A percentile compares a stretch with the other conserved stretches of the same genome.
Conservation (phyloP, 2,329 filamentous ascomycete genomes). For the Trichoderma guizhouense region DNA sequence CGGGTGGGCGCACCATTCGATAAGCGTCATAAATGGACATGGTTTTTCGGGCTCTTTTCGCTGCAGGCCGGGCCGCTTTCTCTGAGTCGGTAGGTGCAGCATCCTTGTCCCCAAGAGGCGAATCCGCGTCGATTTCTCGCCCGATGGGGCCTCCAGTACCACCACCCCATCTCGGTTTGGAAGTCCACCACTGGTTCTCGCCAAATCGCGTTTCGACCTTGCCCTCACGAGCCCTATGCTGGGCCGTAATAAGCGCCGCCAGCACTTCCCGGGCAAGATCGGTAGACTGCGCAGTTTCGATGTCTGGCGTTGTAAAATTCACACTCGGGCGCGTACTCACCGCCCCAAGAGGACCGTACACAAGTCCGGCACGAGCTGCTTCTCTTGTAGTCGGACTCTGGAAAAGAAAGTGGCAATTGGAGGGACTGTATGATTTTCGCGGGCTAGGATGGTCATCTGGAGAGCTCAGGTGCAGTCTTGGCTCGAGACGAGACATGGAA, state of each 20-base stretch:
- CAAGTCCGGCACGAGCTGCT: constrained; percentile 54
- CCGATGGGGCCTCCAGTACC: constrained; percentile 61
- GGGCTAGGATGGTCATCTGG: constrained; percentile 29
- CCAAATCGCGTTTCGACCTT: constrained; percentile 55
- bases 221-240: constrained; percentile 59
- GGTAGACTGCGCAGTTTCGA: constrained; percentile 55
- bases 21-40: constrained; percentile 61
- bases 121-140: constrained; percentile 53
- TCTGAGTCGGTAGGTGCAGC: constrained; percentile 29
- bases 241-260: constrained; percentile 59
- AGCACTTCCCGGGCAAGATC: constrained; percentile 61
- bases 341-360: constrained; percentile 61
- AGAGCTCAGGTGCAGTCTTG: constrained; percentile 54
- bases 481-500: constrained; percentile 53
- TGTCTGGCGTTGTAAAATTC: constrained; percentile 43
- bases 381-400: constrained; percentile 59
- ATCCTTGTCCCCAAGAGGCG: constrained; percentile 45
- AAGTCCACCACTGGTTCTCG: constrained; percentile 60
- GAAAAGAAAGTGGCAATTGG: constrained; percentile 57
- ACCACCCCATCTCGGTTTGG: constrained; percentile 59
- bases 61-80: constrained; percentile 25
- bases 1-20: constrained; percentile 57
- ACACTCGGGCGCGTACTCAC: constrained; percentile 56
- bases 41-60: constrained; percentile 53
- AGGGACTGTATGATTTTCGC: constrained; percentile 55